Base-by-base conservation (phyloP, 2,329 filamentous ascomycete species). In the Pseudogymnoascus sp. region DNA sequence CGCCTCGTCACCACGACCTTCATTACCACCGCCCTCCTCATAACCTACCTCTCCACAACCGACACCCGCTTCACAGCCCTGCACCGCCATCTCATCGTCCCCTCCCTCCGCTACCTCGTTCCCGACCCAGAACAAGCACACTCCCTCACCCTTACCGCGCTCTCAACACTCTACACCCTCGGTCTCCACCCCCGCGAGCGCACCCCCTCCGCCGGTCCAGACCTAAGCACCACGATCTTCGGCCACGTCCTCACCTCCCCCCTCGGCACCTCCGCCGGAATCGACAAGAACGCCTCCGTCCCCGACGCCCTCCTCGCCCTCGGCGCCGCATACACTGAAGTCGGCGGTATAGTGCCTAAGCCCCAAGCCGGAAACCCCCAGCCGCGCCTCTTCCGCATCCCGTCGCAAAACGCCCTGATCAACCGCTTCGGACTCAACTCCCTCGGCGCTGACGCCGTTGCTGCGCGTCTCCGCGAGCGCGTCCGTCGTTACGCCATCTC, bases 371-470 rank as follows among this genome's bases (percentile, higher is more conserved):
- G 95, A 6, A 99, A 99, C 76, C 87, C 90, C 0, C 88, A 86
- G 69, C 93, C 93, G 1, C 86, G 95, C 66, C 90, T 97, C 25
- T 99, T 96, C 78, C 86, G 95, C 21, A 78, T 97, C 5, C 88
- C 90, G 0, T 87, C 85, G 34, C 85, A 96, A 67, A 88, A 96
- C 68, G 92, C 90, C 14, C 82, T 99, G 74, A 91, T 99, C 75
- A 99, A 99, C 76, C 87, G 95, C 38, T 99, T 97, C 77, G 95
- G 95, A 0, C 85, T 99, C 70, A 97, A 97, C 77, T 96, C 91
- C 11, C 84, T 88, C 65, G 95, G 95, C 18, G 93, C 93, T 1
- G 93, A 96, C 72, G 84, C 88, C 69, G 89, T 97, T 77, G 93
- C 93, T 1, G 85, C 86, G 69, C 83, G 87, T 14, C 79, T 99